Evolutionary conservation across 2,329 filamentous ascomycete species (phyloP), one percentile per base, ranked within the genome.

Genomic region (Aspergillus fumigatus): DNA sequence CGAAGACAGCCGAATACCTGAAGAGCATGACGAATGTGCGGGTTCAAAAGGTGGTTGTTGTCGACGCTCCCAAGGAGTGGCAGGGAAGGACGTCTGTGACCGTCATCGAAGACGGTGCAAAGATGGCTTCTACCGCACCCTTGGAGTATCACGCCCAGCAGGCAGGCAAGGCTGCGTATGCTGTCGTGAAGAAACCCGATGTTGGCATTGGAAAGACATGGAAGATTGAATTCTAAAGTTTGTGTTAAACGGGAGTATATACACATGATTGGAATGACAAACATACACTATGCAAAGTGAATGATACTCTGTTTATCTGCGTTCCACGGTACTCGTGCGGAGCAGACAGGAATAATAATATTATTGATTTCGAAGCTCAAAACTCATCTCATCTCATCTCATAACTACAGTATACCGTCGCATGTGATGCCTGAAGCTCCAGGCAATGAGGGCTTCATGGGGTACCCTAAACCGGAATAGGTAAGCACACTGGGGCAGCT

Each of bases 1-100:
- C 86, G 61, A 83, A 89, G 73, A 84, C 86, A 17, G 86, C 88
- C 41, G 81, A 83, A 35, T 97, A 92, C 79, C 75, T 92, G 60
- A 89, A 93, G 80, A 80, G 77, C 5, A 95, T 97, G 88, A 81
- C 82, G 29, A 80, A 83, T 48, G 91, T 97, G 3, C 78, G 82
- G 7, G 85, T 97, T 1, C 92, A 96, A 77, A 92, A 88, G 76
- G 83, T 97, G 54, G 80, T 97, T 49, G 67, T 99, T 50, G 85
- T 97, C 21, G 90, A 90, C 48, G 90, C 90, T 2, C 89, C 91
- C 1, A 78, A 81, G 35, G 75, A 77, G 21, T 96, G 92, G 92
- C 82, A 82, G 60, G 77, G 76, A 50, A 88, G 84, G 77, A 79
- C 75, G 60, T 81, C 79, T 62, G 87, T 86, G 1, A 70, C 67